Evolutionary conservation across 129 eudicot genomes (phyloP).

Genomic region (Chrysanthemum seticuspe): DNA sequence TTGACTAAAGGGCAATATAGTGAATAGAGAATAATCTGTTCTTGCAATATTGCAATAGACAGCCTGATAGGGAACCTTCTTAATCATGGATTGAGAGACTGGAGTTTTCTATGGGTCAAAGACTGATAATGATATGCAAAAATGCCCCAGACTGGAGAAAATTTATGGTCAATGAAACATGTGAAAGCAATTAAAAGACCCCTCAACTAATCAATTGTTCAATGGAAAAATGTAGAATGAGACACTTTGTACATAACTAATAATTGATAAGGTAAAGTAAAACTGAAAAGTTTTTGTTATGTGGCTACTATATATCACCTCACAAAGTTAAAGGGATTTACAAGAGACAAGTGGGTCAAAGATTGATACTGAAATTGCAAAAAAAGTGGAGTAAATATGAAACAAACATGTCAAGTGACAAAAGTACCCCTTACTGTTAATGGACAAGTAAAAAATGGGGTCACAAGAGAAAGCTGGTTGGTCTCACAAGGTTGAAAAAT

Average conservation of each 20-base stretch:
- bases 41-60: constrained; percentile 8
- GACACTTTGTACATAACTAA: no score
- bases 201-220: no score
- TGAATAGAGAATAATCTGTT: not conserved
- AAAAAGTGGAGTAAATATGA: constrained; percentile 20
- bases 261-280: no score
- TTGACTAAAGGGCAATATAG: constrained; percentile 7
- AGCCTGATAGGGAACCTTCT: constrained; percentile 7
- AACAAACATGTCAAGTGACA: constrained; percentile 2
- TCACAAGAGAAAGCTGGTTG: constrained; percentile 29
- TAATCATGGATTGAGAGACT: not conserved
- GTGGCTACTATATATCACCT: not conserved
- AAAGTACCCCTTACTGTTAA: constrained; percentile 13
- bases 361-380: constrained; percentile 16
- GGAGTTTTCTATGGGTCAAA: constrained; percentile 21
- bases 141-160: not conserved
- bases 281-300: no score
- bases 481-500: constrained; percentile 24
- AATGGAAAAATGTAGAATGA: no score
- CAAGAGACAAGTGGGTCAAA: constrained; percentile 24
- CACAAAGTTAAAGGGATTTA: not conserved
- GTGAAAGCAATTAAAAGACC: not conserved
- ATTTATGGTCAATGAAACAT: not conserved
- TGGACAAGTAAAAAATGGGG: constrained; percentile 7
- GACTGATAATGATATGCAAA: constrained; percentile 4